phyloP scores from a whole-genome alignment of 1,284 basidiomycete species.

The Pseudozyma pruni region DNA sequence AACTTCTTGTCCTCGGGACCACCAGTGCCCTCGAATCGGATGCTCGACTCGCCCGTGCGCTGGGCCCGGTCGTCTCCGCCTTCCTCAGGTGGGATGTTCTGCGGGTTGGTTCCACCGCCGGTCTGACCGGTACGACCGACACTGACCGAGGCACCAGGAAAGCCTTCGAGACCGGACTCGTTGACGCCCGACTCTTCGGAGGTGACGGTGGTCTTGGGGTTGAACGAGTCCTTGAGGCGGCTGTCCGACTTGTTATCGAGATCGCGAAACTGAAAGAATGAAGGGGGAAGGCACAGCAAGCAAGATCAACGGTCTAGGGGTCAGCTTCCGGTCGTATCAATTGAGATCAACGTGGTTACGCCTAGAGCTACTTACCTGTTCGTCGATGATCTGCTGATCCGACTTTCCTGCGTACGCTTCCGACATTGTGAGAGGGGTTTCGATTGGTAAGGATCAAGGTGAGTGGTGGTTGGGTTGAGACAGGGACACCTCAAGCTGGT shows the following conservation, averaged over 20 bases:
- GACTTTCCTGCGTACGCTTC: constrained; percentile 58
- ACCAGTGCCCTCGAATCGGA: constrained; percentile 54
- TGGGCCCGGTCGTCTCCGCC: constrained; percentile 50
- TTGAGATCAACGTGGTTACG: too few species aligned
- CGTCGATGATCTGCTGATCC: constrained; percentile 59
- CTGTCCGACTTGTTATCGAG: constrained; percentile 49
- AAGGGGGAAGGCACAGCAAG: not conserved
- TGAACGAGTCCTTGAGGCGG: constrained; percentile 48
- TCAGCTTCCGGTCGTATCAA: too few species aligned
- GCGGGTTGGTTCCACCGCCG: constrained; percentile 55
- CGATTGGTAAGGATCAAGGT: not conserved
- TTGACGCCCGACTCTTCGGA: constrained; percentile 55
- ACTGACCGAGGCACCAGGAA: constrained; percentile 50
- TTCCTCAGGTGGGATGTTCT: constrained; percentile 58
- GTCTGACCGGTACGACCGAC: constrained; percentile 55
- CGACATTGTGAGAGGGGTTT: constrained; percentile 38
- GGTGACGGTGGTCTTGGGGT: constrained; percentile 49
- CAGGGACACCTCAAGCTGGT: not conserved
- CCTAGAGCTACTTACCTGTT: constrained; percentile 44
- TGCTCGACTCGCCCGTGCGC: constrained; percentile 49
- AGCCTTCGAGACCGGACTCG: constrained; percentile 49
- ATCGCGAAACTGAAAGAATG: constrained; percentile 23
- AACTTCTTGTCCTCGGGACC: constrained; percentile 57
- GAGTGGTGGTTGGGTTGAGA: not conserved
- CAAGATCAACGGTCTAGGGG: too few species aligned